Evolutionary conservation across 148 eudicot species (phyloP).

Genomic region (Simmondsia chinensis): DNA sequence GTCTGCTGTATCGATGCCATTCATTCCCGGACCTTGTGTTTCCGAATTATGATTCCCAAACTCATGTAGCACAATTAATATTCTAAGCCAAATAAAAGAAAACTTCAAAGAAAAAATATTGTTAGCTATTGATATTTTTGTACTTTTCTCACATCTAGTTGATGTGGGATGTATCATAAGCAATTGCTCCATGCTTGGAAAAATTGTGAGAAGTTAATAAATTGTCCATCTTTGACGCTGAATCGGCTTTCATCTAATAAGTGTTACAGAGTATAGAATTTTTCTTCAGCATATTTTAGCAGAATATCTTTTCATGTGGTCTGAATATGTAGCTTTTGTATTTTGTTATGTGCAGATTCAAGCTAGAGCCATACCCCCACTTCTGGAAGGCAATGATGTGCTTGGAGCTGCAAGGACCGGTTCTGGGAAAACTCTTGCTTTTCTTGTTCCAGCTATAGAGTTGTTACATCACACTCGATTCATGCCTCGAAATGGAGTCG

Average conservation of each 20-base stretch:
- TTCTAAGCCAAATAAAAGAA: no score
- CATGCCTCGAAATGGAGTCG: constrained; percentile 78
- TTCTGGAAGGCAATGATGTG: constrained; percentile 82
- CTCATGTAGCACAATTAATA: no score
- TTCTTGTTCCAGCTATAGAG: constrained; percentile 85
- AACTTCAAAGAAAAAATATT: no score
- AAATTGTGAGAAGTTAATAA: no score
- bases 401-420: constrained; percentile 99
- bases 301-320: not conserved
- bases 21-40: no score
- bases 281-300: not conserved
- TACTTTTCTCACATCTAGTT: no score
- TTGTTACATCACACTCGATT: constrained; percentile 42
- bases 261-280: not conserved
- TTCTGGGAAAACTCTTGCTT: constrained; percentile 97
- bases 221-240: no score
- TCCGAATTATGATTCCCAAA: no score
- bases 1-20: no score
- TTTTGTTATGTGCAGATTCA: constrained; percentile 48
- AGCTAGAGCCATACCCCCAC: constrained; percentile 82
- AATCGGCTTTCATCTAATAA: not conserved
- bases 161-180: no score
- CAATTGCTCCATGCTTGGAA: no score
- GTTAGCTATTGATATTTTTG: no score
- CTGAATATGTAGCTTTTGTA: not conserved